Conservation (phyloP, 768 basidiomycete species). For the Sarcodon aspratus region DNA sequence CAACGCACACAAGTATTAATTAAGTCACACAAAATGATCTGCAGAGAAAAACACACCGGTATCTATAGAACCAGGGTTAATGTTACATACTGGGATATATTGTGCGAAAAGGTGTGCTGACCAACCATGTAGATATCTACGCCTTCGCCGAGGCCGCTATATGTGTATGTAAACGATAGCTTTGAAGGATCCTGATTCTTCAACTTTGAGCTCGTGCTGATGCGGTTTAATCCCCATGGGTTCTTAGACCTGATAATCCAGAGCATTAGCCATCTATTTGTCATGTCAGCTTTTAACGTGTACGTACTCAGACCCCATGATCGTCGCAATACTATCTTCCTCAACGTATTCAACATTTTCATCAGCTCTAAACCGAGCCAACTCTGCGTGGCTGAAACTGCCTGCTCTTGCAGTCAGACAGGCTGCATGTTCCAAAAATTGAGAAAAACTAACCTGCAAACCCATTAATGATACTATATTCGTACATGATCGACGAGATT, state of each 20-base stretch:
- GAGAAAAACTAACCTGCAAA: too few relatives aligned
- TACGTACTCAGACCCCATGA: conserved; percentile 5
- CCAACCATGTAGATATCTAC: conserved; percentile 33
- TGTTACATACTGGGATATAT: not conserved
- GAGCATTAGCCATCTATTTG: not conserved
- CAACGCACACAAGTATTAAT: not conserved
- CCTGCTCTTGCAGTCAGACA: too few relatives aligned
- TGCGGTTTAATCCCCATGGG: conserved; percentile 12
- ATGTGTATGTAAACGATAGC: conserved; percentile 13
- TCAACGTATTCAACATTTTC: conserved; percentile 11
- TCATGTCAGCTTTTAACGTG: not conserved
- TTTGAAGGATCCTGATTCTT: conserved; percentile 4
- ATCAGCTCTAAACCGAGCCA: conserved; percentile 4
- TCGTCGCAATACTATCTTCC: conserved; percentile 8
- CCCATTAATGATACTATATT: too few relatives aligned
- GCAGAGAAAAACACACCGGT: conserved; percentile 9
- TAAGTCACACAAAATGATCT: too few relatives aligned
- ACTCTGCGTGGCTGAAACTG: too few relatives aligned
- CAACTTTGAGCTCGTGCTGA: conserved; percentile 7
- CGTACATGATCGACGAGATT: too few relatives aligned
- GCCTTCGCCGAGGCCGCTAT: conserved; percentile 14
- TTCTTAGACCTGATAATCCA: conserved; percentile 8
- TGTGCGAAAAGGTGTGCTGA: conserved; percentile 2
- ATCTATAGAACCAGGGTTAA: not conserved
- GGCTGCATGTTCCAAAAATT: too few relatives aligned